Evolutionary conservation across 805 yeast genomes (phyloP).

Genomic region (Candida cerambycidarum): DNA sequence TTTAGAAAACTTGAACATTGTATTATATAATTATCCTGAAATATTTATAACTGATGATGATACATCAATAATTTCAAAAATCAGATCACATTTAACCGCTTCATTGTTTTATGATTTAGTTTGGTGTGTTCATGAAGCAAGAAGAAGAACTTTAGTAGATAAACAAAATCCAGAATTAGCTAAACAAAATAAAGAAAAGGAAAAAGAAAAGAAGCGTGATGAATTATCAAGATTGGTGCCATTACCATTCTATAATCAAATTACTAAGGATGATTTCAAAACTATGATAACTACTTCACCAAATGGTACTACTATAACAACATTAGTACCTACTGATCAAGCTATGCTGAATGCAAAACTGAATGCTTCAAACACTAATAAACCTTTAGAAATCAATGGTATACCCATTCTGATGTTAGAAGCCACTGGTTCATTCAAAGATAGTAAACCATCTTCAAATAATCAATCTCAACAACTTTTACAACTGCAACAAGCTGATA

Average conservation of each 20-base stretch:
- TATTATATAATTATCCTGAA: constrained; percentile 83
- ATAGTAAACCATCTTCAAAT: constrained; percentile 2
- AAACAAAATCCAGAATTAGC: constrained; percentile 18
- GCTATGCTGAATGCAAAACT: constrained; percentile 65
- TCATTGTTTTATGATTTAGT: constrained; percentile 88
- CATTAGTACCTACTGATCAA: constrained; percentile 80
- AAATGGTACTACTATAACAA: constrained; percentile 88
- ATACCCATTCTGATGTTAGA: constrained; percentile 71
- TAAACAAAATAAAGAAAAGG: constrained; percentile 8
- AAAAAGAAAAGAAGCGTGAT: constrained; percentile 10
- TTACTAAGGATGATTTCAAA: constrained; percentile 83
- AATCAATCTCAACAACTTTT: not conserved
- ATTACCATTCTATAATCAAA: constrained; percentile 86
- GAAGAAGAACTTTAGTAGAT: constrained; percentile 56
- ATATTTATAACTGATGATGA: constrained; percentile 61
- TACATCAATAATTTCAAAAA: constrained; percentile 66
- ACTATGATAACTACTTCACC: constrained; percentile 86
- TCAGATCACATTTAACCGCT: constrained; percentile 91
- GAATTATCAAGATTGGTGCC: constrained; percentile 53
- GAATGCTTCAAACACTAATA: constrained; percentile 43
- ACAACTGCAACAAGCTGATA: not conserved
- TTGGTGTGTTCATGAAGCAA: constrained; percentile 93
- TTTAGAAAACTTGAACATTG: constrained; percentile 83
- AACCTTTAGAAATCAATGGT: constrained; percentile 63
- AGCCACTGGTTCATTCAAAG: constrained; percentile 60